Percentiles rank a stretch among this genome's conserved stretches.
Conservation (phyloP, 2,329 filamentous ascomycete species). For the Claviceps sp. region DNA sequence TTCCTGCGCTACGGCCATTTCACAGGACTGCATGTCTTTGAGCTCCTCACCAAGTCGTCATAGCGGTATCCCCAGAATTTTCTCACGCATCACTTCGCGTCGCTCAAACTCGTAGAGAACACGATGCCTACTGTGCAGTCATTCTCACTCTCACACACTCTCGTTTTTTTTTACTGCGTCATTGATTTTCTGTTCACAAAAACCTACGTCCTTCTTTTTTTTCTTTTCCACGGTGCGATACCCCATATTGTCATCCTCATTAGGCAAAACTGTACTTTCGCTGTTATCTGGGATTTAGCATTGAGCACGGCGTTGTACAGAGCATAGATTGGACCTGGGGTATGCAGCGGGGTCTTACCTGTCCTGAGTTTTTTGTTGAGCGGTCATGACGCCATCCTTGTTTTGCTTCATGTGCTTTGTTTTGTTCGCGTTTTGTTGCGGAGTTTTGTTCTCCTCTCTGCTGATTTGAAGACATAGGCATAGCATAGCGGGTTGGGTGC, state of each 20-base stretch:
- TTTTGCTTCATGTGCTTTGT: no score
- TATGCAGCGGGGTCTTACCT: no score
- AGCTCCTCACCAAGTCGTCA: constrained; percentile 6
- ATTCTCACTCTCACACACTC: not conserved
- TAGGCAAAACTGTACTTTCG: not conserved
- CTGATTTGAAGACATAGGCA: not conserved
- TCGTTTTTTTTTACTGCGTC: no score
- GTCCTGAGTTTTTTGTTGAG: not conserved
- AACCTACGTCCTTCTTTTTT: not conserved
- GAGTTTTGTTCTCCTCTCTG: not conserved
- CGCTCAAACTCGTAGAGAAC: constrained; percentile 1
- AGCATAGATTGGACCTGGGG: not conserved
- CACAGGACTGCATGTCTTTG: constrained; percentile 5
- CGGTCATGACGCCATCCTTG: not conserved
- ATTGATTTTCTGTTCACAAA: not conserved
- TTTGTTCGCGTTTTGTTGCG: no score
- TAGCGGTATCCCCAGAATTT: constrained; percentile 6
- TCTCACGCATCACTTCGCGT: constrained; percentile 5
- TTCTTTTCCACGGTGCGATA: not conserved
- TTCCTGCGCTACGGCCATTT: constrained; percentile 2
- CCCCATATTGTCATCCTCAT: not conserved
- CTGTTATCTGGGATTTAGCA: not conserved
- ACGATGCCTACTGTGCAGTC: not conserved
- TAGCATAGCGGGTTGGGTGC: not conserved
- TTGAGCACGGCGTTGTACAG: not conserved